A percentile compares a stretch with the other conserved stretches of the same genome.
phyloP scores from a whole-genome alignment of 2,329 filamentous ascomycete species.

The Zymoseptoria passerinii region DNA sequence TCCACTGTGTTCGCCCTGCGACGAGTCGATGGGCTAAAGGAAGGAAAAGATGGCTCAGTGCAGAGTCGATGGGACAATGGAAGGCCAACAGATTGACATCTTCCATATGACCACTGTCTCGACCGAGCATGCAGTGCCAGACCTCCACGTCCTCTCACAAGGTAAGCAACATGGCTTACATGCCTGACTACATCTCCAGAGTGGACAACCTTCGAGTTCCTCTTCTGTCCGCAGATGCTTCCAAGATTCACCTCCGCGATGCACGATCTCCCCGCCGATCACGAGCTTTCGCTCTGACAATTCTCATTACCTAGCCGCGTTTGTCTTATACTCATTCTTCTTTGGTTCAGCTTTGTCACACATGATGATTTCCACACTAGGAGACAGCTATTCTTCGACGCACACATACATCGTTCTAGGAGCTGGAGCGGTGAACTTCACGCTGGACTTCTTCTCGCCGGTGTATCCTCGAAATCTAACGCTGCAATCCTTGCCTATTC shows the following conservation, averaged over 20 bases:
- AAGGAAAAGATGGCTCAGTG: too few species aligned
- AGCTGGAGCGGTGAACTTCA: conserved; percentile 22
- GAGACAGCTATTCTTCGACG: conserved; percentile 27
- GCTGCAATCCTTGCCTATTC: conserved; percentile 31
- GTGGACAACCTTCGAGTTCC: not conserved
- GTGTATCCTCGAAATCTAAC: conserved; percentile 27
- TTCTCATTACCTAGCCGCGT: not conserved
- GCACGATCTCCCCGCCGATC: not conserved
- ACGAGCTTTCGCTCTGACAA: not conserved
- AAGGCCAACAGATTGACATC: too few species aligned
- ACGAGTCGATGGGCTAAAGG: too few species aligned
- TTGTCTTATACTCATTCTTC: not conserved
- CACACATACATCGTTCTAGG: conserved; percentile 25
- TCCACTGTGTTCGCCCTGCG: too few species aligned
- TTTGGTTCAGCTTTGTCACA: not conserved
- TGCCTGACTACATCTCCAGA: not conserved
- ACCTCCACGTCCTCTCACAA: not conserved
- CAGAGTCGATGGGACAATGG: too few species aligned
- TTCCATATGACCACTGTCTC: not conserved
- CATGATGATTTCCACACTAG: conserved; percentile 7
- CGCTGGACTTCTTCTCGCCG: conserved; percentile 32
- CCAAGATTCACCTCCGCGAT: not conserved
- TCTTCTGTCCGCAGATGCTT: not conserved
- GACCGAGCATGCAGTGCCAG: not conserved
- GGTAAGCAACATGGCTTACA: not conserved